Evolutionary conservation across 495 filamentous ascomycete species (phyloP), one percentile per base, ranked within the genome.

Genomic region (Penicillium pancosmium): DNA sequence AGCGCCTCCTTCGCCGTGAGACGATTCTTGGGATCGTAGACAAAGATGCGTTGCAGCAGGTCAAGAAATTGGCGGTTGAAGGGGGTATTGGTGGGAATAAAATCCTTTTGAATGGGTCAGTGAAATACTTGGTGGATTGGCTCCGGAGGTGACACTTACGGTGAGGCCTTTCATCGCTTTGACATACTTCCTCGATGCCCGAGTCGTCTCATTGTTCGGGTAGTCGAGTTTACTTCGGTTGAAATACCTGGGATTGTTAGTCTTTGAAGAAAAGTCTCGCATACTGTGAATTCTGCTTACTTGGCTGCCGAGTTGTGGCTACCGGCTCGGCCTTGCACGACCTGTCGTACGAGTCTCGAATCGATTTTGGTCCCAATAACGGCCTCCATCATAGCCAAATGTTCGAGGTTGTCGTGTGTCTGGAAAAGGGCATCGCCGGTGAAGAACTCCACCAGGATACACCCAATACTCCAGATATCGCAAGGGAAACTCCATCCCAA

Each of bases 391-490:
- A 98, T 98, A n/a, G 92, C 94, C 47, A 98, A 78, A 77, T 98
- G 94, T 70, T 98, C 94, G 6, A 97, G 84, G 64, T 98, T 98
- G 77, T 98, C 94, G 66, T 98, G 94, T 0, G 94, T 98, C 72
- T 98, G 94, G 70, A 98, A 98, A 3, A 98, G 78, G 16, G 95
- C 94, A 74, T 98, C 95, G 4, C 95, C 94, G 2, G 95, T 98
- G 70, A 91, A 98, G 74, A 98, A 98, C 64, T 98, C 94, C n/a
- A 98, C 95, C 43, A 98, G 76, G 60, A 98, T 98, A 65, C 94
- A 98, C 7, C 95, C 95, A 51, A 98, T 97, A 78, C 93, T 98
- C 95, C 94, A 98, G 47, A 98, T 93, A 67, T 98, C 94, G 68
- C 95, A 98, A 0, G 94, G 93, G 70, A 89, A 97, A 57, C 91